Percentiles rank a stretch among this genome's conserved stretches.
These are phyloP conservation scores for Kondoa subrosea DNA, from an alignment of 768 basidiomycete species.

Conservation along the genomic window DNA sequence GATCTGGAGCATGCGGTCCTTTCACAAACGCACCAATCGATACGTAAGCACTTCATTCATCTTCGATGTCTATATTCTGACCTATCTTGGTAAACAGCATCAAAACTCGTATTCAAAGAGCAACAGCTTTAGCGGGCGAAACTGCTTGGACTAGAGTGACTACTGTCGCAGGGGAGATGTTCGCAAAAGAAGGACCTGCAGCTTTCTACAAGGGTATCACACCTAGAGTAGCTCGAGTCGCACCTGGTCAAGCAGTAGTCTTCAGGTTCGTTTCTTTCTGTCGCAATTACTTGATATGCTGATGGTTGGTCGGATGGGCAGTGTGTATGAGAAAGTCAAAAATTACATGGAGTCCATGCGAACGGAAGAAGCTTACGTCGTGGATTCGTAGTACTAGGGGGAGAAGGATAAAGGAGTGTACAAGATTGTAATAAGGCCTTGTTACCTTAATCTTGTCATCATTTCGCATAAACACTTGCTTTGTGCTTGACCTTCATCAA, in stretches of 20 bases:
- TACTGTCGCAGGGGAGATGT: conserved; percentile 78
- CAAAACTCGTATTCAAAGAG: conserved; percentile 47
- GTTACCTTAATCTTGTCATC: too few species aligned
- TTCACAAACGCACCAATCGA: conserved; percentile 79
- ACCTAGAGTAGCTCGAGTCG: conserved; percentile 84
- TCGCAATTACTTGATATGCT: neutral
- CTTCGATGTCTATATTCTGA: neutral
- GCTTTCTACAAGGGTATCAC: conserved; percentile 99
- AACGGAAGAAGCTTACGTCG: neutral
- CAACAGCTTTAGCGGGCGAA: conserved; percentile 53
- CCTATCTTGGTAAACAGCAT: conserved; percentile 25
- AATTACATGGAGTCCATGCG: neutral
- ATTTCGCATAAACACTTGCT: neutral
- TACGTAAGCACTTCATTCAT: conserved; percentile 19
- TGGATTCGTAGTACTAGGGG: neutral
- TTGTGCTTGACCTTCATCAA: too few species aligned
- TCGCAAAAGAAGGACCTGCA: conserved; percentile 63
- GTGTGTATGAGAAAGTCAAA: neutral
- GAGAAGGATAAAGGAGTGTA: neutral
- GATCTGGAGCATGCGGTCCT: conserved; percentile 89
- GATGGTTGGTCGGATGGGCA: neutral
- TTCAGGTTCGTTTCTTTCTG: conserved; percentile 55
- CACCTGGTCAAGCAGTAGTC: conserved; percentile 68
- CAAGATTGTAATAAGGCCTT: neutral
- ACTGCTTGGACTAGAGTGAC: conserved; percentile 63